These are phyloP conservation scores for Luvunga scandens DNA, from an alignment of 345 rosid genomes.

Conservation along the genomic window DNA sequence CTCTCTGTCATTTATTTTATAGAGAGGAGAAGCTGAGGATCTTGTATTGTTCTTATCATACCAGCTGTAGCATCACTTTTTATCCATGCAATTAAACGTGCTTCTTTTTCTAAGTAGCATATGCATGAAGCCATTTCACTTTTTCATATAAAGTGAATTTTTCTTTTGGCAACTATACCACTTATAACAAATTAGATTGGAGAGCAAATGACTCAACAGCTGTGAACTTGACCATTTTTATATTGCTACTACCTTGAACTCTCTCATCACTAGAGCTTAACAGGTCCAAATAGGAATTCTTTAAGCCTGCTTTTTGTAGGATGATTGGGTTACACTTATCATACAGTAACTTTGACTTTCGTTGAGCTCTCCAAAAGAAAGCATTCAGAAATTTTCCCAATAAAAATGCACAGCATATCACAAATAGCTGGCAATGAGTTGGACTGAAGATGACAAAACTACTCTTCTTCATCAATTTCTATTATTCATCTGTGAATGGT, in stretches of 20 bases:
- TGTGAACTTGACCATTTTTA: too few species aligned
- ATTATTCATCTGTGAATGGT: not conserved
- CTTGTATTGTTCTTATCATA: not conserved
- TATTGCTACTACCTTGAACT: not conserved
- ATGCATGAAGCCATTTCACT: too few species aligned
- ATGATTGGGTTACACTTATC: too few species aligned
- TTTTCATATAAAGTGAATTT: too few species aligned
- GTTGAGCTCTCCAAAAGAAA: too few species aligned
- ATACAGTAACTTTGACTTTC: too few species aligned
- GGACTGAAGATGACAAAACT: slow-evolving; percentile 11
- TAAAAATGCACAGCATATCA: not conserved
- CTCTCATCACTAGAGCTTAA: not conserved
- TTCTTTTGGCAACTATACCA: too few species aligned
- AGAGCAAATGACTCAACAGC: too few species aligned
- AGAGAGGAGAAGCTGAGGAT: not conserved
- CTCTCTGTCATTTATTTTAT: not conserved
- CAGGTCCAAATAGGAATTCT: not conserved
- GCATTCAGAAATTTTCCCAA: not conserved
- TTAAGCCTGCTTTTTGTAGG: not conserved
- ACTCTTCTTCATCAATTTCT: too few species aligned
- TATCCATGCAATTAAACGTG: not conserved
- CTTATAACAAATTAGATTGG: too few species aligned
- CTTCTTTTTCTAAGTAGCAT: not conserved
- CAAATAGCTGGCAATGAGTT: slow-evolving; percentile 16
- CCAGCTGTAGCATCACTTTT: not conserved